A percentile compares a stretch with the other conserved stretches of the same genome.
These are phyloP conservation scores for Debaryomyces singareniensis DNA, from an alignment of 1,139 yeast genomes.

Conservation along the genomic window DNA sequence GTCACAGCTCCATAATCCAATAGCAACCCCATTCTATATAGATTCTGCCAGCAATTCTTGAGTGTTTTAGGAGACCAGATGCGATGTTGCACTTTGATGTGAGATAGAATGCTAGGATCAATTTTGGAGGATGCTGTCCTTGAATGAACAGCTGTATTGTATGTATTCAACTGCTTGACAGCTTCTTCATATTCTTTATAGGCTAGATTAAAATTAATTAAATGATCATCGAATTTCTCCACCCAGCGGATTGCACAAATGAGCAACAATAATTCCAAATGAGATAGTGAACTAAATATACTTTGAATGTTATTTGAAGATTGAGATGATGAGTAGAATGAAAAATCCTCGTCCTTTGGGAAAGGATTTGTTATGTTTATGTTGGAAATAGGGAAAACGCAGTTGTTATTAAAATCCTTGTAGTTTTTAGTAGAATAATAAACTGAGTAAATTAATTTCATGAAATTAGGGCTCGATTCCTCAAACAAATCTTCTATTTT, in stretches of 20 bases:
- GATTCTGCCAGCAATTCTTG: constrained; percentile 50
- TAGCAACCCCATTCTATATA: constrained; percentile 32
- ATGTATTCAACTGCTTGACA: constrained; percentile 36
- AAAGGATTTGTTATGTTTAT: constrained; percentile 22
- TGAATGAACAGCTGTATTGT: constrained; percentile 24
- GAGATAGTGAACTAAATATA: constrained; percentile 47
- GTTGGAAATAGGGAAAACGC: constrained; percentile 41
- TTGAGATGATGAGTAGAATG: constrained; percentile 13
- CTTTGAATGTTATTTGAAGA: constrained; percentile 20
- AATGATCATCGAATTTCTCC: constrained; percentile 49
- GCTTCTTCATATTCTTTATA: constrained; percentile 68
- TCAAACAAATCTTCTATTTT: constrained; percentile 24
- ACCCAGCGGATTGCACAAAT: constrained; percentile 72
- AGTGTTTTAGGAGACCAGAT: constrained; percentile 44
- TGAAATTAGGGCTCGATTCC: constrained; percentile 8
- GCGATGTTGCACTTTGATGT: constrained; percentile 35
- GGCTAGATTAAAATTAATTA: constrained; percentile 67
- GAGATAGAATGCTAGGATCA: constrained; percentile 23
- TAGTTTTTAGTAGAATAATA: constrained; percentile 58
- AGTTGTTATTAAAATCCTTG: constrained; percentile 46
- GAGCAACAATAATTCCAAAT: constrained; percentile 60
- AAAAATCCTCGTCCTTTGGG: constrained; percentile 26
- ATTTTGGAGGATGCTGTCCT: constrained; percentile 16
- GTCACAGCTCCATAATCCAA: constrained; percentile 28
- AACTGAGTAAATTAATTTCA: constrained; percentile 30